A percentile compares a stretch with the other conserved stretches of the same genome.
These are phyloP conservation scores for Cryomyces minteri DNA, from an alignment of 495 filamentous ascomycete species.

Conservation along the genomic window DNA sequence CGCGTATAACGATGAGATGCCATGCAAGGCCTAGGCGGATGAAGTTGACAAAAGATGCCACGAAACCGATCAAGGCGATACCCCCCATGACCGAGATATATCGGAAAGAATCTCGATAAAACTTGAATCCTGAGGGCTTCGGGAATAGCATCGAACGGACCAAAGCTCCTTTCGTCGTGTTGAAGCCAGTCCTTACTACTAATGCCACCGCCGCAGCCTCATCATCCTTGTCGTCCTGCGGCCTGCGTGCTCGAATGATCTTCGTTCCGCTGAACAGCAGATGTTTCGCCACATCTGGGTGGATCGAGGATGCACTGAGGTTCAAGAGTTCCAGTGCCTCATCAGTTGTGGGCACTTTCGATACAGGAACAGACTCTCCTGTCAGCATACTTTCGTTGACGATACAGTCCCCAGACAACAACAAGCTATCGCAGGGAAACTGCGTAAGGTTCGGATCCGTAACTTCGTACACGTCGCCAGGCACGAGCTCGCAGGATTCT, in stretches of 20 bases:
- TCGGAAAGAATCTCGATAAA: constrained; percentile 92
- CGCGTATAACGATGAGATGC: constrained; percentile 80
- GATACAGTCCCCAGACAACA: constrained; percentile 89
- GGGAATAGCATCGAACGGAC: constrained; percentile 98
- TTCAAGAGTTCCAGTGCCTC: constrained; percentile 57
- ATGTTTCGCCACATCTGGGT: constrained; percentile 63
- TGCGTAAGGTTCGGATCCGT: constrained; percentile 90
- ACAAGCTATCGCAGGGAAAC: constrained; percentile 82
- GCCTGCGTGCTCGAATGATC: constrained; percentile 75
- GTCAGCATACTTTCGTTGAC: constrained; percentile 99
- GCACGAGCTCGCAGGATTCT: constrained; percentile 72
- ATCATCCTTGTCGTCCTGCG: constrained; percentile 68
- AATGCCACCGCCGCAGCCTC: constrained; percentile 86
- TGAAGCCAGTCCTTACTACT: constrained; percentile 85
- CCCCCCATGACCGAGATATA: constrained; percentile 95
- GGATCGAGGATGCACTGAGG: constrained; percentile 56
- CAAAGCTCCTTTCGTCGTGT: constrained; percentile 89
- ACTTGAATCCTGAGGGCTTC: constrained; percentile 94
- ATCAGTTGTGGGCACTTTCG: constrained; percentile 75
- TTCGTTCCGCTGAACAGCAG: constrained; percentile 92
- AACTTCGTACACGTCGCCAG: constrained; percentile 93
- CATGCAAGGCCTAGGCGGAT: constrained; percentile 63
- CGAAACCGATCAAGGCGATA: constrained; percentile 76
- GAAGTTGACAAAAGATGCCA: constrained; percentile 86
- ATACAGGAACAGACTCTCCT: constrained; percentile 92